phyloP scores from a whole-genome alignment of 208 protist species.

The Zelonia costaricensis region DNA sequence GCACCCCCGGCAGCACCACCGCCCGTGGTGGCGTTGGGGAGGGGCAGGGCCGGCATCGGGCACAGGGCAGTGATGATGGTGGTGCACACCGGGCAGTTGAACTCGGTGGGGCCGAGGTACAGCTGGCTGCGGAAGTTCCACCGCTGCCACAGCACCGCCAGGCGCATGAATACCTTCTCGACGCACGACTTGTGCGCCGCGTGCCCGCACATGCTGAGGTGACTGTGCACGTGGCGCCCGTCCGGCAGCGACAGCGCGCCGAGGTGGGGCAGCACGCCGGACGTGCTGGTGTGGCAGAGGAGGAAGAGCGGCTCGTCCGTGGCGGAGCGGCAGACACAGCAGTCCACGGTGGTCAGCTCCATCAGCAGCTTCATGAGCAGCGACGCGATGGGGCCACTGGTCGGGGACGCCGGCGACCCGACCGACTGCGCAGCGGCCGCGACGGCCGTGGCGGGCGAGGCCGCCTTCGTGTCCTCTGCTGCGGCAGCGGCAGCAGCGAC shows the following conservation, averaged over 20 bases:
- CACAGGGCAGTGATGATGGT: conserved; percentile 64
- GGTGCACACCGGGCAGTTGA: conserved; percentile 71
- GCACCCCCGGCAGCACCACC: neutral
- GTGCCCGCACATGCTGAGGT: conserved; percentile 70
- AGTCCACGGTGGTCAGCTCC: conserved; percentile 55
- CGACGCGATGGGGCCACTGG: conserved; percentile 6
- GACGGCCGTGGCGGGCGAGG: neutral
- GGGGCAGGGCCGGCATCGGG: conserved; percentile 51
- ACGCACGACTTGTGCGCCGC: conserved; percentile 66
- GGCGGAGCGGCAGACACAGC: conserved; percentile 59
- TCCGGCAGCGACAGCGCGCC: conserved; percentile 23
- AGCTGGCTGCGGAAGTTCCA: conserved; percentile 38
- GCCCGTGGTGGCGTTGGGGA: no score
- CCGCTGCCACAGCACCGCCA: conserved; percentile 38
- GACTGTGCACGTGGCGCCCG: conserved; percentile 35
- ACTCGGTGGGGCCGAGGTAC: conserved; percentile 48
- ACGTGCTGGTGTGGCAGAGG: conserved; percentile 56
- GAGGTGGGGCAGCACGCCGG: conserved; percentile 39
- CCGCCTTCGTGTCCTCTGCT: neutral
- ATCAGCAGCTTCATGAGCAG: conserved; percentile 49
- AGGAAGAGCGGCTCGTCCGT: conserved; percentile 57
- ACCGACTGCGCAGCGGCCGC: neutral
- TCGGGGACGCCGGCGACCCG: neutral
- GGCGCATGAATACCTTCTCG: conserved; percentile 47
- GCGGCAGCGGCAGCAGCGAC: neutral